Evolutionary conservation across 1,139 yeast genomes (phyloP).

Genomic region (Candida labiduridarum): DNA sequence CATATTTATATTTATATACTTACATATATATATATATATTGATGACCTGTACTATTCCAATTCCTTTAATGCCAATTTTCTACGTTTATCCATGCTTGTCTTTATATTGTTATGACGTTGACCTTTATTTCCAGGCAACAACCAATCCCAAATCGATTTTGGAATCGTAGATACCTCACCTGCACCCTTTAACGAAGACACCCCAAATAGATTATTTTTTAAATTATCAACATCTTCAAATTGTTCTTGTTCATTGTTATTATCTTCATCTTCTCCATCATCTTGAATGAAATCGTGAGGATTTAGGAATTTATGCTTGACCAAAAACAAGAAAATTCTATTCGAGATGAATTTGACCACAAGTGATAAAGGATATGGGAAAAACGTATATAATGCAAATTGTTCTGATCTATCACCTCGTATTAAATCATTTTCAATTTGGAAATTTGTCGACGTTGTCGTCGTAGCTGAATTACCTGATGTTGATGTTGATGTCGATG

Average conservation of each 20-base stretch:
- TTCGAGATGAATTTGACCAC: constrained; percentile 25
- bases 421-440: constrained; percentile 25
- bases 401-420: constrained; percentile 46
- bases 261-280: constrained; percentile 26
- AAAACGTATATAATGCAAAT: constrained; percentile 45
- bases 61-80: constrained; percentile 46
- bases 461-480: constrained; percentile 1
- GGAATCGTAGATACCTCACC: constrained; percentile 34
- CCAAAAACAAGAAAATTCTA: constrained; percentile 22
- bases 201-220: constrained; percentile 40
- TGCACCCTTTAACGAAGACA: constrained; percentile 47
- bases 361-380: constrained; percentile 44
- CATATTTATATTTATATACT: background rate
- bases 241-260: constrained; percentile 22
- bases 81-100: constrained; percentile 40
- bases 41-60: constrained; percentile 26
- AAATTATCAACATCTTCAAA: constrained; percentile 33
- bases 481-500: background rate
- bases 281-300: constrained; percentile 24
- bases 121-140: constrained; percentile 15
- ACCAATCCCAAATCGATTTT: constrained; percentile 30
- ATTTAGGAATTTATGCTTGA: constrained; percentile 28
- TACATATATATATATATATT: constrained; percentile 1
- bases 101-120: constrained; percentile 20
- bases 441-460: constrained; percentile 18